A percentile compares a stretch with the other conserved stretches of the same genome.
Evolutionary conservation across 1,139 yeast species (phyloP).

Genomic region (Sugiyamaella novakii): DNA sequence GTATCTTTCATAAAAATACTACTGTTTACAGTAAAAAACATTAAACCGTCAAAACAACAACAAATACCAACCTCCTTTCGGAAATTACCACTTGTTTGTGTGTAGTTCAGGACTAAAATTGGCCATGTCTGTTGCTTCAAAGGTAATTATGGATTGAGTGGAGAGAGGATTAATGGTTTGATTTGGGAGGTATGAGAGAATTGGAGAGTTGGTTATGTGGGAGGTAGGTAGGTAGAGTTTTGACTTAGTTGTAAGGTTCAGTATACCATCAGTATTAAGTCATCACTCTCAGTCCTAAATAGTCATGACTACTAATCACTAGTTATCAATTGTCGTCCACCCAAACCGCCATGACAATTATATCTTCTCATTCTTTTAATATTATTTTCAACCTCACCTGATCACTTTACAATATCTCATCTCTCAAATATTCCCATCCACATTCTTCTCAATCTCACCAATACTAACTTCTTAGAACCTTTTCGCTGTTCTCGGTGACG

Average conservation of each 20-base stretch:
- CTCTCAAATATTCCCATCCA: not conserved
- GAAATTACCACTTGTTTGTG: constrained; percentile 11
- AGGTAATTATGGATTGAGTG: constrained; percentile 32
- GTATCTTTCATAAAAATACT: constrained; percentile 13
- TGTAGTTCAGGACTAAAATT: constrained; percentile 18
- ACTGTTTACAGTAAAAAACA: constrained; percentile 14
- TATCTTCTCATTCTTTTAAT: too few species aligned
- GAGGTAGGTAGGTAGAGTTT: not conserved
- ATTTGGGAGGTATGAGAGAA: not conserved
- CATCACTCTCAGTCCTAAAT: too few species aligned
- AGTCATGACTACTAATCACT: too few species aligned
- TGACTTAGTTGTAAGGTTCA: not conserved
- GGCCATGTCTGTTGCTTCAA: constrained; percentile 38
- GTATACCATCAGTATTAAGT: too few species aligned
- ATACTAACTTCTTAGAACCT: constrained; percentile 33
- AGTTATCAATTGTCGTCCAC: not conserved
- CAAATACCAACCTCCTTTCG: constrained; percentile 6
- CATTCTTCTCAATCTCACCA: not conserved
- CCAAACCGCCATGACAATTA: too few species aligned
- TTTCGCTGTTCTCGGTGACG: constrained; percentile 54
- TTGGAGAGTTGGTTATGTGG: not conserved
- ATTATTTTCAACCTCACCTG: too few species aligned
- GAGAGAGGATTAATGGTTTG: not conserved
- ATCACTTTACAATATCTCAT: too few species aligned
- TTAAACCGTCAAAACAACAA: constrained; percentile 10